phyloP scores from a whole-genome alignment of 2,329 filamentous ascomycete genomes.

The Sporothrix sp. region DNA sequence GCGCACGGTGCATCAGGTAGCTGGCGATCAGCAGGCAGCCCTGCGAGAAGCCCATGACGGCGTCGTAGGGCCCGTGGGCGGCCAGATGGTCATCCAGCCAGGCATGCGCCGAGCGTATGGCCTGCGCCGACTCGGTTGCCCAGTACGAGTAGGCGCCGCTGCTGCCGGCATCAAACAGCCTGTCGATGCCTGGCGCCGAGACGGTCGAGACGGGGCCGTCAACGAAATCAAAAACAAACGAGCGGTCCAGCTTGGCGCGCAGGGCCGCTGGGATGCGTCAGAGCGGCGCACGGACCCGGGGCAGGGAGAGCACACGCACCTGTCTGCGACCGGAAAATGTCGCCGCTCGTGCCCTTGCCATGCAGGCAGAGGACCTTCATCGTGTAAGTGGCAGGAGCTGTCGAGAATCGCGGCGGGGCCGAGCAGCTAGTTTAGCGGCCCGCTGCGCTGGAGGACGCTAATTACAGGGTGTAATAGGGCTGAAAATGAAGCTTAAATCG shows the following conservation, averaged over 20 bases:
- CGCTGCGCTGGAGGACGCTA: background rate
- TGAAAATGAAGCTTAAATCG: too few relatives aligned
- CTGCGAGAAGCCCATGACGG: constrained; percentile 30
- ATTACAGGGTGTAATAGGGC: too few relatives aligned
- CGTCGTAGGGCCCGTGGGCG: constrained; percentile 27
- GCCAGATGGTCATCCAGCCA: constrained; percentile 29
- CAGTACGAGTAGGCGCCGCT: constrained; percentile 24
- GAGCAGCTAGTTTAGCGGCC: too few relatives aligned
- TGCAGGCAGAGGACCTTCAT: constrained; percentile 30
- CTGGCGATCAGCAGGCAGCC: constrained; percentile 30
- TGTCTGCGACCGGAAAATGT: constrained; percentile 29
- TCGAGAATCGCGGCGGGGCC: background rate
- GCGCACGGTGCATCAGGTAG: constrained; percentile 31
- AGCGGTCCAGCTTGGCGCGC: constrained; percentile 24
- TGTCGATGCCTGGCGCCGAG: constrained; percentile 27
- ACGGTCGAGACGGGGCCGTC: constrained; percentile 25
- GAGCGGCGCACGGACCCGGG: background rate
- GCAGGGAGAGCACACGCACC: constrained; percentile 21
- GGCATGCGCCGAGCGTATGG: constrained; percentile 27
- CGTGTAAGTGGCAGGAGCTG: background rate
- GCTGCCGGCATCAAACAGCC: constrained; percentile 21
- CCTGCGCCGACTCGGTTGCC: constrained; percentile 20
- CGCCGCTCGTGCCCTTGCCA: constrained; percentile 29
- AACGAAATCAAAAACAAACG: constrained; percentile 27
- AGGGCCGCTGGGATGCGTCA: constrained; percentile 23